Evolutionary conservation across 2,329 filamentous ascomycete species (phyloP).

Genomic region (Xylariaceae sp.): DNA sequence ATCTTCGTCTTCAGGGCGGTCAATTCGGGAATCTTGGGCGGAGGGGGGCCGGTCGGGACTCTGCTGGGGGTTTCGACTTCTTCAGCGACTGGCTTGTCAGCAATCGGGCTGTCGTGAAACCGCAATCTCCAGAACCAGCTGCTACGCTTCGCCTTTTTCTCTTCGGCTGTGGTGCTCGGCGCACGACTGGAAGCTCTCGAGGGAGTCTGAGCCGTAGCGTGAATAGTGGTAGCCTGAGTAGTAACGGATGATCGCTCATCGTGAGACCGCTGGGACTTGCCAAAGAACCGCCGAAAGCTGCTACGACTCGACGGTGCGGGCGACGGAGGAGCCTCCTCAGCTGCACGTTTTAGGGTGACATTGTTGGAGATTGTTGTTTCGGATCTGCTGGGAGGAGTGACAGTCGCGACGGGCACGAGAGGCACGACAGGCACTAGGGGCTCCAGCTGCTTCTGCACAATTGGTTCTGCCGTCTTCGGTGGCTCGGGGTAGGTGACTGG

Average conservation of each 20-base stretch:
- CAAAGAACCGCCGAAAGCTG: conserved; percentile 54
- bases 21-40: conserved; percentile 58
- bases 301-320: conserved; percentile 49
- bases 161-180: conserved; percentile 44
- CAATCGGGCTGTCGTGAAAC: conserved; percentile 31
- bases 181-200: conserved; percentile 48
- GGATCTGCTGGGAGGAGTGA: conserved; percentile 32
- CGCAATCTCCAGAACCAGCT: conserved; percentile 57
- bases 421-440: no score
- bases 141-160: conserved; percentile 50
- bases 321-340: conserved; percentile 48
- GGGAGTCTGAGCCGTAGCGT: conserved; percentile 31
- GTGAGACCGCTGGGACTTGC: conserved; percentile 48
- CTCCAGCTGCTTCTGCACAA: conserved; percentile 10
- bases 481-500: conserved; percentile 15
- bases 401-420: conserved; percentile 23
- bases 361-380: conserved; percentile 29
- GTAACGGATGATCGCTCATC: conserved; percentile 38
- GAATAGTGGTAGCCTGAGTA: conserved; percentile 27
- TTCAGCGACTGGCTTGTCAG: conserved; percentile 40
- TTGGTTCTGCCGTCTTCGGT: conserved; percentile 24
- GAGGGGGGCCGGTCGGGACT: conserved; percentile 46
- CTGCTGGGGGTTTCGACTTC: conserved; percentile 34
- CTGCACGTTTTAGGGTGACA: conserved; percentile 44
- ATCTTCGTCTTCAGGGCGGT: conserved; percentile 47